Evolutionary conservation across 2,329 filamentous ascomycete species (phyloP).

Genomic region (Keithomyces neogunnii): DNA sequence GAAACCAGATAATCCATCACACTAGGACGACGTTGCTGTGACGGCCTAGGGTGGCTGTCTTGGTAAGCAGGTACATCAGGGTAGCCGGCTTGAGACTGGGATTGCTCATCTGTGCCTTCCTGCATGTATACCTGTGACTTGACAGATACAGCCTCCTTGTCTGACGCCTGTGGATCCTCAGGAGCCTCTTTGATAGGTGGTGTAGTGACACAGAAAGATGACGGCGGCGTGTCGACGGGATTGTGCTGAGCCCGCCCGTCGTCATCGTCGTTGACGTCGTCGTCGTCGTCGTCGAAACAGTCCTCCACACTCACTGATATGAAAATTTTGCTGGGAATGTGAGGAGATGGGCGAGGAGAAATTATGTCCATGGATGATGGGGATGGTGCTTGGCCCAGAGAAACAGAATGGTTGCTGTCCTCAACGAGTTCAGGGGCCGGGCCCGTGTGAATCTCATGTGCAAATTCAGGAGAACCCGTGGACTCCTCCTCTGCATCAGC

Average conservation of each 20-base stretch:
- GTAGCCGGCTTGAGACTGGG: slow-evolving; percentile 3
- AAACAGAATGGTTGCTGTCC: background rate
- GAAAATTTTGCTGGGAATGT: background rate
- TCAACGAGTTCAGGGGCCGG: background rate
- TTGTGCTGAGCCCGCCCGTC: slow-evolving; percentile 1
- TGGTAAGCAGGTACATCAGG: slow-evolving; percentile 6
- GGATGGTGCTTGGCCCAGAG: background rate
- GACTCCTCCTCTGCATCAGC: background rate
- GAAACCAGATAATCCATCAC: slow-evolving; percentile 13
- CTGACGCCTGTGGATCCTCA: background rate
- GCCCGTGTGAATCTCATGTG: background rate
- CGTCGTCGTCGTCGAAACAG: slow-evolving; percentile 5
- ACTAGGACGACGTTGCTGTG: slow-evolving; percentile 9
- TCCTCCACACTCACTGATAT: slow-evolving; percentile 8
- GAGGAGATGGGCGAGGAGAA: slow-evolving; percentile 4
- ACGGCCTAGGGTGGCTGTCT: slow-evolving; percentile 1
- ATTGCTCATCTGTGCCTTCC: background rate
- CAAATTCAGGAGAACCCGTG: background rate
- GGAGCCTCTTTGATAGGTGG: slow-evolving; percentile 1
- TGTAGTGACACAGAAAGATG: slow-evolving; percentile 4
- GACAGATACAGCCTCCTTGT: slow-evolving; percentile 1
- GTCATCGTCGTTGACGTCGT: background rate
- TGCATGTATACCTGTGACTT: background rate
- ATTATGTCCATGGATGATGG: background rate
- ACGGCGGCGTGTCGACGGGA: slow-evolving; percentile 2